Base-by-base conservation (phyloP, 495 filamentous ascomycete species). In the Podospora comata region DNA sequence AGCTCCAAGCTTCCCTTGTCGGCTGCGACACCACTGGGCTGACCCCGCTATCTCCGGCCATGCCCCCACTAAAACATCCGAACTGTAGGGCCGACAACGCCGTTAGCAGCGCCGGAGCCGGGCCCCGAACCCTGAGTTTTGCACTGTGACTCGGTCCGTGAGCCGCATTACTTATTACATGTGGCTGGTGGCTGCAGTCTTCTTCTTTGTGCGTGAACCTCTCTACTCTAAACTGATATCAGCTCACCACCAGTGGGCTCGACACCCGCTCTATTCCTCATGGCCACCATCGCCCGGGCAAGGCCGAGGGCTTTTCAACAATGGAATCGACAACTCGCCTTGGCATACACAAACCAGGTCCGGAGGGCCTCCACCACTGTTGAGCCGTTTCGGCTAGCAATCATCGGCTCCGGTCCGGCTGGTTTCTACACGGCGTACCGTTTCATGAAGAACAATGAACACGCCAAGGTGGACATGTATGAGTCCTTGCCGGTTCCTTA, bases 361-460 rank as follows among this genome's bases (percentile, higher is more conserved):
- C 39, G 39, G 39, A 48, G 39, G 39, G 23, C 55, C 60, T 26
- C 26, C 44, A 44, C 57, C 20, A 56, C 65, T 73, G 82, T 80
- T 48, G 81, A 83, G 30, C 89, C 89, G 0, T 86, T 91, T 67
- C 89, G 91, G 48, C 83, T 98, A 70, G 95, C 94, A 71, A 85
- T 99, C 65, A 89, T 99, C 74, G 95, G 95, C 64, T 97, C 96
- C 48, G 95, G 95, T 0, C 95, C 95, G 5, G 95, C 96, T 57
- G 95, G 95, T 4, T 99, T 98, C 79, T 99, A 98, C 75, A 91
- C 96, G 5, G 90, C 95, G 4, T 91, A 93, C 70, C 85, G 93
- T 66, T 85, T 94, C 65, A 87, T 98, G 80, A 83, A 86, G 27
- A 92, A 88, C 69, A 83, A 93, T 16, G 80, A 86, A 16, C 79